A percentile compares a stretch with the other conserved stretches of the same genome.
Conservation (phyloP, 225 moss, liverwort and hornwort species). For the Sphagnum tenellum region DNA sequence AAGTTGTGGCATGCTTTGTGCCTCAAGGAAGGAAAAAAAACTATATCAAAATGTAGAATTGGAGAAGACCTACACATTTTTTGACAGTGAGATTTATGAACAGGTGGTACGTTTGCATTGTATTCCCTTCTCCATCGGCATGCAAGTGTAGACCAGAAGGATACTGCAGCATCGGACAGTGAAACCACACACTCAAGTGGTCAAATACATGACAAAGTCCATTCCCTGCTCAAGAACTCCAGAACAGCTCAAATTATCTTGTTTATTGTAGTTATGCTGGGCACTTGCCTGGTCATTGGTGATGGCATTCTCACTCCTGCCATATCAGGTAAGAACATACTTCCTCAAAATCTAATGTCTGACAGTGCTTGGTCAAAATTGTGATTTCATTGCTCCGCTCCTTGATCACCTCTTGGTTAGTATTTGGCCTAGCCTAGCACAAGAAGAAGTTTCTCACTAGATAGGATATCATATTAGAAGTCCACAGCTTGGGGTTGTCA, state of each 20-base stretch:
- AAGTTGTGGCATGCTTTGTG: no score
- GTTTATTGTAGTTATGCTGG: constrained; percentile 45
- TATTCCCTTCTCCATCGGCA: constrained; percentile 57
- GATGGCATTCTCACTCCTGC: constrained; percentile 88
- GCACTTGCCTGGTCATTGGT: constrained; percentile 64
- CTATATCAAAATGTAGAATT: no score
- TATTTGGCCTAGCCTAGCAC: no score
- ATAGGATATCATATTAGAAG: no score
- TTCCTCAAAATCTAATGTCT: no score
- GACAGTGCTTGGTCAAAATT: no score
- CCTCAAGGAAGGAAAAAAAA: no score
- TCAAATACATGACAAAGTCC: constrained; percentile 15
- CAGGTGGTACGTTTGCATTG: constrained; percentile 70
- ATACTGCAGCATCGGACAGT: constrained; percentile 7
- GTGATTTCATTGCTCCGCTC: no score
- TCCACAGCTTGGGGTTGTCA: no score
- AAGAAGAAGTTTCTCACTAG: no score
- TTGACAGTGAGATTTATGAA: not conserved
- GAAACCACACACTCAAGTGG: constrained; percentile 8
- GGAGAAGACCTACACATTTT: no score
- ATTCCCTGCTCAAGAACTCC: constrained; percentile 32
- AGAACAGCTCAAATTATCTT: constrained; percentile 30
- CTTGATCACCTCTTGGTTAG: no score
- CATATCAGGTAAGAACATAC: constrained; percentile 47
- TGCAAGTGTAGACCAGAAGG: constrained; percentile 44